Evolutionary conservation across 1,139 yeast genomes (phyloP).

Genomic region (Lodderomyces oxycetoniae): DNA sequence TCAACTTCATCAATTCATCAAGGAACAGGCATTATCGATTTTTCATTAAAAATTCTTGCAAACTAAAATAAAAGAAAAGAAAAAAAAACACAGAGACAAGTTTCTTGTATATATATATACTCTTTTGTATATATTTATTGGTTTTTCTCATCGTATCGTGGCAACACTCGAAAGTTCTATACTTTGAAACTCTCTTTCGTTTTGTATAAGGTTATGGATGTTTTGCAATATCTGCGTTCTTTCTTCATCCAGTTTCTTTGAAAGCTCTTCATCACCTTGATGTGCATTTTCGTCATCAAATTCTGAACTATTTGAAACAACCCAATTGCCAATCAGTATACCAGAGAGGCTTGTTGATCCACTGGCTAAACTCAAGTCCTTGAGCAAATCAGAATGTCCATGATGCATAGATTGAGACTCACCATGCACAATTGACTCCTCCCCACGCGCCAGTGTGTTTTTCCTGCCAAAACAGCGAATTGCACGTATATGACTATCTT

Average conservation of each 20-base stretch:
- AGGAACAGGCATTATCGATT: slow-evolving; percentile 78
- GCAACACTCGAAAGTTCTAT: slow-evolving; percentile 35
- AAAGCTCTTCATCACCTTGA: slow-evolving; percentile 13
- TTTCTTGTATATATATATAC: not conserved
- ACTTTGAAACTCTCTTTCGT: slow-evolving; percentile 42
- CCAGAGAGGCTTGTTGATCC: slow-evolving; percentile 25
- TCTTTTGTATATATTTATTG: not conserved
- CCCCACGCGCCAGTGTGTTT: slow-evolving; percentile 13
- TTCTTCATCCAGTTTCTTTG: slow-evolving; percentile 10
- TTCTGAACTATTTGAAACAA: slow-evolving; percentile 8
- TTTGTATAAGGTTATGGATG: slow-evolving; percentile 39
- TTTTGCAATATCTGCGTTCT: slow-evolving; percentile 29
- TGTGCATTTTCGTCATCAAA: slow-evolving; percentile 3
- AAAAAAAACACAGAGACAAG: slow-evolving; percentile 1
- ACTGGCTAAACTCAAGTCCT: slow-evolving; percentile 29
- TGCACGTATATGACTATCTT: slow-evolving; percentile 86
- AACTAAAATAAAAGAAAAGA: not conserved
- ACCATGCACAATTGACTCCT: not conserved
- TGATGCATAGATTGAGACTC: slow-evolving; percentile 4
- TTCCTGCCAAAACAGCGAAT: slow-evolving; percentile 44
- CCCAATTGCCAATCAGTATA: slow-evolving; percentile 24
- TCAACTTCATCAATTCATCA: slow-evolving; percentile 94
- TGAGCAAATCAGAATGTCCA: slow-evolving; percentile 21
- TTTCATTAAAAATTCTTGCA: slow-evolving; percentile 68
- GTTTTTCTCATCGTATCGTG: slow-evolving; percentile 30